phyloP scores from a whole-genome alignment of 2,329 filamentous ascomycete genomes.

The Teratosphaeria gauchensis region DNA sequence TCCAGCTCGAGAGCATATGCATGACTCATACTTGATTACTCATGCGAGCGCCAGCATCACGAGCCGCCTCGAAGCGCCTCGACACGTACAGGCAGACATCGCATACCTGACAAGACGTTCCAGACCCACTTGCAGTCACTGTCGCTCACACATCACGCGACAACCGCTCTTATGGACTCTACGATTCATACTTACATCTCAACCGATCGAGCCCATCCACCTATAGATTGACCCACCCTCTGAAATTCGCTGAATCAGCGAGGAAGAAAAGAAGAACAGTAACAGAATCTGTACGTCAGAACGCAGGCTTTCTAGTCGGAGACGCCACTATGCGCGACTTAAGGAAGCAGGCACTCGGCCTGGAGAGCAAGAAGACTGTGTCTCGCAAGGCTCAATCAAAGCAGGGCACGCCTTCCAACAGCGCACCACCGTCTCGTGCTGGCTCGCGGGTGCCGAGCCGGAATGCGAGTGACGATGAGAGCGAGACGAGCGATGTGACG shows the following conservation, averaged over 20 bases:
- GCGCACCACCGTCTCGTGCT: conserved; percentile 47
- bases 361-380: conserved; percentile 63
- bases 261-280: neutral
- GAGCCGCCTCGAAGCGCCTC: neutral
- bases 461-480: conserved; percentile 54
- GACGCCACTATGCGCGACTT: conserved; percentile 28
- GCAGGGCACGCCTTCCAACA: conserved; percentile 47
- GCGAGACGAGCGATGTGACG: conserved; percentile 50
- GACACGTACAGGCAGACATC: neutral
- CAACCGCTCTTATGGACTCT: conserved; percentile 2
- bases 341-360: conserved; percentile 54
- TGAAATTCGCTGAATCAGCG: neutral
- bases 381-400: conserved; percentile 56
- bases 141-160: neutral
- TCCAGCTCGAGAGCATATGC: no score
- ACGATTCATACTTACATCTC: neutral
- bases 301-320: neutral
- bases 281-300: neutral
- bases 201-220: conserved; percentile 8
- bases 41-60: neutral
- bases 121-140: neutral
- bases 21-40: neutral
- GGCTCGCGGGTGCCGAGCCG: conserved; percentile 53
- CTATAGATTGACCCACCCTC: conserved; percentile 9
- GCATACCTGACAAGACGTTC: neutral